Conservation (phyloP, 2,329 filamentous ascomycete genomes). For the Sclerotinia sclerotiorum region DNA sequence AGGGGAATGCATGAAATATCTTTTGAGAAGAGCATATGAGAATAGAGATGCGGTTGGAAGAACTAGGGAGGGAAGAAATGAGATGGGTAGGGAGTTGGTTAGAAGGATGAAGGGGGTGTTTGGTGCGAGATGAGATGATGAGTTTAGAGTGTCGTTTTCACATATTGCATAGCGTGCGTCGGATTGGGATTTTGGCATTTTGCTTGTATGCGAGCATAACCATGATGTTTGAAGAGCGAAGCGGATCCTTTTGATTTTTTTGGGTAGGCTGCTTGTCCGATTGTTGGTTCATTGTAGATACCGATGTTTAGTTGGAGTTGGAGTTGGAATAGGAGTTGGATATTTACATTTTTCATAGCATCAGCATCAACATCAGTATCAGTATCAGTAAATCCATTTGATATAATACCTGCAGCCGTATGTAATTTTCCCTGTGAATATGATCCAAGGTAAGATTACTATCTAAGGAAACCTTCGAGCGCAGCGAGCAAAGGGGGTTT, state of each 20-base stretch:
- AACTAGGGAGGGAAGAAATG: slow-evolving; percentile 60
- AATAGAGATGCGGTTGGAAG: slow-evolving; percentile 69
- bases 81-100: slow-evolving; percentile 61
- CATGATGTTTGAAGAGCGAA: background rate
- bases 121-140: slow-evolving; percentile 32
- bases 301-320: too few species aligned
- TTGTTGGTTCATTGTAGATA: too few species aligned
- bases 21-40: slow-evolving; percentile 68
- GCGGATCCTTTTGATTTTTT: background rate
- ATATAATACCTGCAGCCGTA: too few species aligned
- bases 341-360: background rate
- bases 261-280: too few species aligned
- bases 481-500: too few species aligned
- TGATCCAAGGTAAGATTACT: too few species aligned
- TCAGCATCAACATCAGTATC: background rate
- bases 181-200: background rate
- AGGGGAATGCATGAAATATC: slow-evolving; percentile 77
- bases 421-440: too few species aligned
- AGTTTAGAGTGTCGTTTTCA: background rate
- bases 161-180: background rate
- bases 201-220: background rate
- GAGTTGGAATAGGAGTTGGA: too few species aligned
- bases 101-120: slow-evolving; percentile 52
- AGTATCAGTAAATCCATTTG: too few species aligned
- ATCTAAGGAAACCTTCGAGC: too few species aligned